Evolutionary conservation across 352 stramenopile species (phyloP), one percentile per base, ranked within the genome.

Genomic region (Globisporangium cederbergense): DNA sequence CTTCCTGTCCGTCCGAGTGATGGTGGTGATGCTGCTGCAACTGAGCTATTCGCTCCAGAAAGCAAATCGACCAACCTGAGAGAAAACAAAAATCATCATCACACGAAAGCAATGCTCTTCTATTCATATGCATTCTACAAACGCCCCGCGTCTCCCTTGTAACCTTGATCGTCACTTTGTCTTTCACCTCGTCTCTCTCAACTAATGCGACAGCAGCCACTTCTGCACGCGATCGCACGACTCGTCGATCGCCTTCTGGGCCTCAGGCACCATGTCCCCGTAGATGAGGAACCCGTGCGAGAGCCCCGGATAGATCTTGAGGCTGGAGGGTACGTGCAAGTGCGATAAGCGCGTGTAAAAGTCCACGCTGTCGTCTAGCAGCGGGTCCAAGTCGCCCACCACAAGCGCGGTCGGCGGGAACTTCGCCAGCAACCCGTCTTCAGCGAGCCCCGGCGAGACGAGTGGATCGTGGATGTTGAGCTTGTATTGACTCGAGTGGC

Each of bases 201-300:
- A 4, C 45, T 34, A 46, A 16, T 45, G 56, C 16, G 28, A 54
- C 51, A 62, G 8, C 18, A 45, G n/a, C 58, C 70, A 92, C 42
- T 79, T 81, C 66, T 91, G 85, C 28, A 93, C 81, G 32, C 85
- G 81, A 42, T 91, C 78, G 55, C 85, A 91, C 4, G 86, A 88
- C 62, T 94, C 87, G 51, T 96, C 82, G 52, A 95, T 93, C 11
- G 87, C 87, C 20, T 62, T 76, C 59, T 96, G 86, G 0, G 87
- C 87, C 57, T 92, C 83, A 4, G 79, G 79, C 42, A 96, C 86
- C 46, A 96, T 62, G 45, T 93, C 83, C 0, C 86, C 86, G 62
- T 95, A 96, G 62, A 93, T 94, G 25, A 96, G 70, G 60, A 96
- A 96, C 51, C 88, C 88, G 51, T 96, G 88, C 30, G 87, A 93